Conservation (phyloP, 257 asterid species). For the Solanum paucissectum region DNA sequence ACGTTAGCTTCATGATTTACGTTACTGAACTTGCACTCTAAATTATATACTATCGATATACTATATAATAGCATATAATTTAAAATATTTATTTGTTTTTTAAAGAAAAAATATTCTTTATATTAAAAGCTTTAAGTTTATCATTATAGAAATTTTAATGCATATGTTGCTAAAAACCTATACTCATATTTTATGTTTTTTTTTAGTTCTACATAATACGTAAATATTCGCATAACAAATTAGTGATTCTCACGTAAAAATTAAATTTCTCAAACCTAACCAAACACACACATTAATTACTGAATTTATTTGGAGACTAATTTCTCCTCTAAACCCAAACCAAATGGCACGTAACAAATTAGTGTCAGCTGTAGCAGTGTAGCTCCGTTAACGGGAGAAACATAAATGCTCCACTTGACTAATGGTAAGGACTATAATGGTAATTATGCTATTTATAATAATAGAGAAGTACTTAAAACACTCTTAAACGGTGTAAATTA, state of each 20-base stretch:
- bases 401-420: neutral
- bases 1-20: neutral
- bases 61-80: neutral
- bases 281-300: neutral
- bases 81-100: neutral
- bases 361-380: too few species aligned
- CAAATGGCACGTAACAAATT: neutral
- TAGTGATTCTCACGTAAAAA: neutral
- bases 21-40: neutral
- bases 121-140: neutral
- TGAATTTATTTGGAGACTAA: neutral
- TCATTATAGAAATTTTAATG: neutral
- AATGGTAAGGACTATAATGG: neutral
- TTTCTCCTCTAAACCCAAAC: neutral
- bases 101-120: neutral
- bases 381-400: neutral
- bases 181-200: neutral
- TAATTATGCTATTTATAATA: neutral
- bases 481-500: too few species aligned
- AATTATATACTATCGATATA: neutral
- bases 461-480: neutral
- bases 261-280: neutral
- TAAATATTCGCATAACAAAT: neutral
- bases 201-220: neutral
- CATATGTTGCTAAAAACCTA: neutral